These are phyloP conservation scores for Phytophthora ramorum DNA, from an alignment of 352 stramenopile species.

Conservation along the genomic window DNA sequence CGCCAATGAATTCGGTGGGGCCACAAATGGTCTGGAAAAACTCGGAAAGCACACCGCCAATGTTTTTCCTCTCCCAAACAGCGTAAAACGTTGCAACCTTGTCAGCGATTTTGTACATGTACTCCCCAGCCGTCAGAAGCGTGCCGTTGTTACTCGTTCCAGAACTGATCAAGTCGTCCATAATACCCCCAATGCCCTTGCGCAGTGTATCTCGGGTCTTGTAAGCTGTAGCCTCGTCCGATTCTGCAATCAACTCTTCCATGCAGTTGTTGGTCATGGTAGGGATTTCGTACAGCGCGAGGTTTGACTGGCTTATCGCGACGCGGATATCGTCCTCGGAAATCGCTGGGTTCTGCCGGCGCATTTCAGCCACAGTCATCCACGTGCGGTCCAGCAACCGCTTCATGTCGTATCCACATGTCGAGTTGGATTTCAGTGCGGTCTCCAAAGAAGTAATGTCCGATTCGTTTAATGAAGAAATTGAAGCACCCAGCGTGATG, in stretches of 20 bases:
- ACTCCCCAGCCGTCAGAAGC: constrained; percentile 39
- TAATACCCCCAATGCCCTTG: constrained; percentile 52
- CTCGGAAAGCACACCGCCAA: constrained; percentile 48
- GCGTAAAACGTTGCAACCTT: constrained; percentile 51
- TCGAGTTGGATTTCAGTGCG: constrained; percentile 36
- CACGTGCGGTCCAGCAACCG: constrained; percentile 37
- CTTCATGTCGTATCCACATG: constrained; percentile 45
- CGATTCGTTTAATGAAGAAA: constrained; percentile 25
- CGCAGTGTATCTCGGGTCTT: constrained; percentile 49
- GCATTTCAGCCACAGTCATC: constrained; percentile 41
- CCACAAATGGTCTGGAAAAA: constrained; percentile 66
- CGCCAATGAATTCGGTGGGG: constrained; percentile 50
- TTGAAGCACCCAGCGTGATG: constrained; percentile 28
- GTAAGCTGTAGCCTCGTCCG: constrained; percentile 29
- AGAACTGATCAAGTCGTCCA: constrained; percentile 54
- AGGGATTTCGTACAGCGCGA: constrained; percentile 60
- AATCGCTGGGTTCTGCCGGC: constrained; percentile 33
- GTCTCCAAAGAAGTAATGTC: constrained; percentile 42
- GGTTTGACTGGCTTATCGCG: constrained; percentile 40
- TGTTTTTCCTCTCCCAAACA: constrained; percentile 53
- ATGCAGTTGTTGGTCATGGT: constrained; percentile 54
- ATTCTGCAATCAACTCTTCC: constrained; percentile 41
- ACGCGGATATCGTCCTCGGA: constrained; percentile 41
- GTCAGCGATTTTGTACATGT: constrained; percentile 49
- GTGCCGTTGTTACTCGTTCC: constrained; percentile 49